Evolutionary conservation across 495 filamentous ascomycete genomes (phyloP).

Genomic region (Extremus antarcticus): DNA sequence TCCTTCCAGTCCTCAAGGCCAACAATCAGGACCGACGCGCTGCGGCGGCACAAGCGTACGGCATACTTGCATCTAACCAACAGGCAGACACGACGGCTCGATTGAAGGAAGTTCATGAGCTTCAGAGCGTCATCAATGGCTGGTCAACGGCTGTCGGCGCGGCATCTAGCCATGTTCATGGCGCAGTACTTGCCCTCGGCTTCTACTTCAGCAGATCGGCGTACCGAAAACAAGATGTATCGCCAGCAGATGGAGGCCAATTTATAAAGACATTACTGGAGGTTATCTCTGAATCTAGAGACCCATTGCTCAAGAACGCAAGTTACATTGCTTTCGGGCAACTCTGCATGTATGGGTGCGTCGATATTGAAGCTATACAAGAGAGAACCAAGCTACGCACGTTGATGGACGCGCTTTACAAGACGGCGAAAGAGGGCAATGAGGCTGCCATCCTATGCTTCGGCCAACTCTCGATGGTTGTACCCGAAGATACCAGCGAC

Average conservation of each 20-base stretch:
- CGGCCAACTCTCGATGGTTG: constrained; percentile 54
- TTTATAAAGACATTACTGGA: constrained; percentile 36
- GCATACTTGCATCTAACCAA: constrained; percentile 63
- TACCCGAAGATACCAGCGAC: constrained; percentile 28
- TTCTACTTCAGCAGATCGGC: constrained; percentile 50
- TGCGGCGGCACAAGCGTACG: constrained; percentile 58
- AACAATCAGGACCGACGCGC: constrained; percentile 56
- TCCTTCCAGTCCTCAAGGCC: constrained; percentile 2
- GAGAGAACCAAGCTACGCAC: constrained; percentile 30
- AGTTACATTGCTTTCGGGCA: constrained; percentile 60
- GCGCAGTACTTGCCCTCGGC: constrained; percentile 45
- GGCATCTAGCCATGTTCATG: constrained; percentile 49
- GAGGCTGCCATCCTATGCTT: constrained; percentile 69
- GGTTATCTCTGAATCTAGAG: constrained; percentile 41
- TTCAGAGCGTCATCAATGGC: constrained; percentile 32
- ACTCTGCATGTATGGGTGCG: constrained; percentile 55
- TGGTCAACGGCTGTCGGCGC: constrained; percentile 53
- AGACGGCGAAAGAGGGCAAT: constrained; percentile 64
- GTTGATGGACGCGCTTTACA: constrained; percentile 48
- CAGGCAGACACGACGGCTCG: constrained; percentile 31
- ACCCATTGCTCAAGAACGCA: constrained; percentile 47
- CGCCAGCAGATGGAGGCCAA: constrained; percentile 28
- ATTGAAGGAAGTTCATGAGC: constrained; percentile 30
- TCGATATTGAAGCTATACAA: constrained; percentile 35
- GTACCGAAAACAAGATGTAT: constrained; percentile 33